These are phyloP conservation scores for Tolypocladium album DNA, from an alignment of 2,329 filamentous ascomycete genomes.

Conservation along the genomic window DNA sequence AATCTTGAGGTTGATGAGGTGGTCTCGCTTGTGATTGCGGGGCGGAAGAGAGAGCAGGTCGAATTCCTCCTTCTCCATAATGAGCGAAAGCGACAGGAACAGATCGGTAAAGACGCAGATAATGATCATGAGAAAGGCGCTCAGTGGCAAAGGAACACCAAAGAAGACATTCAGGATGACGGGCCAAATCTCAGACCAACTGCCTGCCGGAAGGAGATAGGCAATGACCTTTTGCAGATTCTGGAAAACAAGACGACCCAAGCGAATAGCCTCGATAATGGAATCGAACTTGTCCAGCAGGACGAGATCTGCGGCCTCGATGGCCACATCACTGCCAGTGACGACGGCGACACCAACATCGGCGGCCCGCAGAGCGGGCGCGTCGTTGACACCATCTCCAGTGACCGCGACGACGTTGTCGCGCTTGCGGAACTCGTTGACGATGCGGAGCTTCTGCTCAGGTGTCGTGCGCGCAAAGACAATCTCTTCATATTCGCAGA, in stretches of 20 bases:
- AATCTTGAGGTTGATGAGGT: constrained; percentile 40
- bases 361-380: constrained; percentile 53
- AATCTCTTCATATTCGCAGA: constrained; percentile 44
- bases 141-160: constrained; percentile 38
- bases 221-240: constrained; percentile 31
- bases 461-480: constrained; percentile 61
- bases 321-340: constrained; percentile 53
- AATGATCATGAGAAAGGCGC: constrained; percentile 46
- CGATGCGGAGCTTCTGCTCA: constrained; percentile 62
- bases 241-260: constrained; percentile 28
- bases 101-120: constrained; percentile 46
- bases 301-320: constrained; percentile 53
- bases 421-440: constrained; percentile 51
- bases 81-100: constrained; percentile 37
- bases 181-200: constrained; percentile 47
- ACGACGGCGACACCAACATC: constrained; percentile 62
- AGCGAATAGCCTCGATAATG: constrained; percentile 53
- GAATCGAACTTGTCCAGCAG: constrained; percentile 61
- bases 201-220: constrained; percentile 38
- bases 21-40: constrained; percentile 36
- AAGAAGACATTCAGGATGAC: constrained; percentile 46
- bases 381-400: constrained; percentile 63
- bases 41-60: constrained; percentile 39
- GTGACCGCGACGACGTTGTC: constrained; percentile 58
- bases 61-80: constrained; percentile 46